phyloP scores from a whole-genome alignment of 257 asterid species.

The Nicotiana sylvestris region DNA sequence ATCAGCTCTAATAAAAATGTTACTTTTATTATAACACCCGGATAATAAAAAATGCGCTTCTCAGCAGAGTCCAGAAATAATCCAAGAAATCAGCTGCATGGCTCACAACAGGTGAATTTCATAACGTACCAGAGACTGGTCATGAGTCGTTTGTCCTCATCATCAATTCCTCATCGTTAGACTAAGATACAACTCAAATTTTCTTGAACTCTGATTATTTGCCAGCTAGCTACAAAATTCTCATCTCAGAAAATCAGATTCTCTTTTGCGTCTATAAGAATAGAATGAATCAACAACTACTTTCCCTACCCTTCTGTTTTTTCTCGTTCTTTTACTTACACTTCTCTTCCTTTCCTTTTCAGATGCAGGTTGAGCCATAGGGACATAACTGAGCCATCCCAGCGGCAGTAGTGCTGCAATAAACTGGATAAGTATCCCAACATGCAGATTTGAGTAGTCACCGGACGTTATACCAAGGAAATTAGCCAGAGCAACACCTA shows the following conservation, averaged over 20 bases:
- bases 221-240: neutral
- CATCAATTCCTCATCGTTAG: neutral
- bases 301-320: constrained; percentile 56
- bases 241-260: constrained; percentile 41
- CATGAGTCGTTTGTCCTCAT: neutral
- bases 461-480: constrained; percentile 55
- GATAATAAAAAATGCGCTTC: neutral
- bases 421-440: constrained; percentile 66
- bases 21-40: too few relatives aligned
- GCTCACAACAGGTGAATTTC: neutral
- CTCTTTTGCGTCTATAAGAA: constrained; percentile 59
- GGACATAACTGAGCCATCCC: constrained; percentile 50
- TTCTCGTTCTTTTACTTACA: constrained; percentile 41
- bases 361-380: constrained; percentile 27
- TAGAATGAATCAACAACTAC: constrained; percentile 35
- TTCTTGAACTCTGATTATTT: neutral
- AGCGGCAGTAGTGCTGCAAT: constrained; percentile 65
- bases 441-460: constrained; percentile 59
- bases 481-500: constrained; percentile 68
- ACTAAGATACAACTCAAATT: neutral
- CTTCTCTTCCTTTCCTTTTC: constrained; percentile 42
- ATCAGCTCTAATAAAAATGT: neutral
- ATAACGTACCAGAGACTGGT: neutral
- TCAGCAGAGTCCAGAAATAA: neutral
- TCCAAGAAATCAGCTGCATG: neutral